Evolutionary conservation across 1,284 basidiomycete genomes (phyloP).

Genomic region (Trametes sp.): DNA sequence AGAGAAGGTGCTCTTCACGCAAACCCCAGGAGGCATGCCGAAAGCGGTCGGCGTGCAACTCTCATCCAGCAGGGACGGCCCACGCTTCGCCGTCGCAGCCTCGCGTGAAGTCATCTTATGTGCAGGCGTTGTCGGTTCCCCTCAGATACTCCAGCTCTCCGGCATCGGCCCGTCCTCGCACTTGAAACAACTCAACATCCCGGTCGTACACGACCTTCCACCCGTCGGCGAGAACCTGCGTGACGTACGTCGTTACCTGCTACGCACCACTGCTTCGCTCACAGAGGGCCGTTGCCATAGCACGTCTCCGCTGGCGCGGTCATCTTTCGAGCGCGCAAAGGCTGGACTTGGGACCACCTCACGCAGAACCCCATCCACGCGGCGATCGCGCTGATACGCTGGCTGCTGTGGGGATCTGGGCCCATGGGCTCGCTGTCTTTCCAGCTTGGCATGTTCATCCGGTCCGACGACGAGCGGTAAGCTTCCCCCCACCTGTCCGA

Average conservation of each 20-base stretch:
- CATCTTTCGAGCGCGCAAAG: conserved; percentile 39
- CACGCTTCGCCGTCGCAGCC: conserved; percentile 41
- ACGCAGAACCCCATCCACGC: conserved; percentile 36
- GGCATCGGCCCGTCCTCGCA: conserved; percentile 53
- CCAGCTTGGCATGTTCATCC: conserved; percentile 41
- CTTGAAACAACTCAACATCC: conserved; percentile 47
- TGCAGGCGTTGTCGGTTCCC: conserved; percentile 53
- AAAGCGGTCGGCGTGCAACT: conserved; percentile 44
- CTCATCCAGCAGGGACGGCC: conserved; percentile 25
- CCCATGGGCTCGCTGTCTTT: conserved; percentile 34
- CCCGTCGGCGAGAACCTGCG: conserved; percentile 53
- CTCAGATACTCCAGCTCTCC: conserved; percentile 56
- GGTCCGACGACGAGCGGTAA: conserved; percentile 42
- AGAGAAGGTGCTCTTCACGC: conserved; percentile 38
- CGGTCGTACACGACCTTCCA: conserved; percentile 45
- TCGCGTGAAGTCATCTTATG: conserved; percentile 50
- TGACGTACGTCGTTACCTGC: conserved; percentile 40
- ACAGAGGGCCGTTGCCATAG: conserved; percentile 32
- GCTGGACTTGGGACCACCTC: conserved; percentile 44
- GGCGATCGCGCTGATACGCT: conserved; percentile 39
- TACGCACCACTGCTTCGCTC: too few species aligned
- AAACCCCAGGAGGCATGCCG: conserved; percentile 10
- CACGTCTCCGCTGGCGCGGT: conserved; percentile 41
- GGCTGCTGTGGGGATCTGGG: conserved; percentile 44
- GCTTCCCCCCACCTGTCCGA: neutral